Conservation (phyloP, 768 basidiomycete genomes). For the Lactarius sp. region DNA sequence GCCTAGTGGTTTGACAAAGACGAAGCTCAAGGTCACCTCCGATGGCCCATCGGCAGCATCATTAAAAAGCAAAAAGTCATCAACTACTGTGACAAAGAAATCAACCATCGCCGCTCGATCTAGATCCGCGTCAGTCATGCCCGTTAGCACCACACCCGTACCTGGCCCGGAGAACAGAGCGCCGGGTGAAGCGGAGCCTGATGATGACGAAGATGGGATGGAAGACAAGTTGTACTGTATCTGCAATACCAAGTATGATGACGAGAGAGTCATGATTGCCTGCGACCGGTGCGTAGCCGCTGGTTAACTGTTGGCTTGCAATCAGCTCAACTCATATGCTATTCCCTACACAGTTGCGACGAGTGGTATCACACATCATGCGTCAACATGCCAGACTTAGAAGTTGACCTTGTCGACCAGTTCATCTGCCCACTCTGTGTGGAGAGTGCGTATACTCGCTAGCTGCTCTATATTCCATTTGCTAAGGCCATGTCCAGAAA, state of each 20-base stretch:
- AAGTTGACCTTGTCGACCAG: constrained; percentile 85
- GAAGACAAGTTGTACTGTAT: constrained; percentile 83
- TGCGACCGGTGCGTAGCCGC: constrained; percentile 68
- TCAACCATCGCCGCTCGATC: constrained; percentile 46
- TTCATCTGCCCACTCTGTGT: constrained; percentile 85
- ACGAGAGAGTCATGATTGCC: constrained; percentile 87
- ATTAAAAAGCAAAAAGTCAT: constrained; percentile 31
- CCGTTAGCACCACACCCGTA: constrained; percentile 30
- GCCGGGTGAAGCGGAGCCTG: constrained; percentile 31
- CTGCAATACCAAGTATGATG: constrained; percentile 83
- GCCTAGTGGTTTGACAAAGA: constrained; percentile 26
- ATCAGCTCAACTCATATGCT: neutral
- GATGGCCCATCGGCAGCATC: constrained; percentile 25
- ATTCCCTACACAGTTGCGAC: constrained; percentile 57
- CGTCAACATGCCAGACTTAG: constrained; percentile 72
- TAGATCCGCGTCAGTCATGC: constrained; percentile 67
- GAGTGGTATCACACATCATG: constrained; percentile 94
- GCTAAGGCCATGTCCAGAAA: constrained; percentile 38
- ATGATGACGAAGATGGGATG: constrained; percentile 38
- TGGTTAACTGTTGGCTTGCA: neutral
- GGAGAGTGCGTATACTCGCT: constrained; percentile 49
- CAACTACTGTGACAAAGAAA: constrained; percentile 28
- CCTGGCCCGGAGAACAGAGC: constrained; percentile 42
- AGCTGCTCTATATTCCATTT: neutral
- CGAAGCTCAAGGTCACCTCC: constrained; percentile 29